A percentile compares a stretch with the other conserved stretches of the same genome.
These are phyloP conservation scores for Geranium incanum DNA, from an alignment of 441 rosid species.

Conservation along the genomic window DNA sequence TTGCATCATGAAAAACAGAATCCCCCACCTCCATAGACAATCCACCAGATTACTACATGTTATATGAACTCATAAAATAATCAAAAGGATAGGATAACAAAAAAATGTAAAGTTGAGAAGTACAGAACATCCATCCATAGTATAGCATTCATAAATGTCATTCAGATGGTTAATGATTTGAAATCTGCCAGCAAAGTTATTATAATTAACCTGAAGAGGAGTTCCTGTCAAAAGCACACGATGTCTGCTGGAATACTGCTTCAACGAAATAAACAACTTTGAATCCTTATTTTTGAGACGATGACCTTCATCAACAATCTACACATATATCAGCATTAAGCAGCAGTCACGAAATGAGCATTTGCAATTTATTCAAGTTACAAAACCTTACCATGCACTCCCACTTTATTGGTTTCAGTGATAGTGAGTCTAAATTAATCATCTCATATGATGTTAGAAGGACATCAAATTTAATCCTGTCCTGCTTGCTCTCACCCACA, in stretches of 20 bases:
- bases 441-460: conserved; percentile 98
- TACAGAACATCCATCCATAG: neutral
- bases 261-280: conserved; percentile 74
- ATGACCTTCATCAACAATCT: conserved; percentile 99
- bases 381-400: conserved; percentile 79
- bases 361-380: conserved; percentile 18
- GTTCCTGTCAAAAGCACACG: conserved; percentile 98
- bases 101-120: neutral
- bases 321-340: conserved; percentile 31
- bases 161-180: conserved; percentile 4
- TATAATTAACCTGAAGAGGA: conserved; percentile 79
- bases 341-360: conserved; percentile 15
- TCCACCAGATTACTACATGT: neutral
- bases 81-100: neutral
- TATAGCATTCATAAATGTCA: conserved; percentile 3
- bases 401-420: conserved; percentile 89
- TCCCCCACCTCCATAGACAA: conserved; percentile 7
- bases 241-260: conserved; percentile 77
- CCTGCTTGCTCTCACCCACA: conserved; percentile 77
- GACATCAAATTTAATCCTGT: conserved; percentile 92
- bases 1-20: conserved; percentile 5
- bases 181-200: neutral
- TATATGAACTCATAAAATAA: neutral
- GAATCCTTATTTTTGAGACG: conserved; percentile 98
- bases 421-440: conserved; percentile 77